Evolutionary conservation across 805 yeast species (phyloP).

Genomic region (Maudiozyma bulderi): DNA sequence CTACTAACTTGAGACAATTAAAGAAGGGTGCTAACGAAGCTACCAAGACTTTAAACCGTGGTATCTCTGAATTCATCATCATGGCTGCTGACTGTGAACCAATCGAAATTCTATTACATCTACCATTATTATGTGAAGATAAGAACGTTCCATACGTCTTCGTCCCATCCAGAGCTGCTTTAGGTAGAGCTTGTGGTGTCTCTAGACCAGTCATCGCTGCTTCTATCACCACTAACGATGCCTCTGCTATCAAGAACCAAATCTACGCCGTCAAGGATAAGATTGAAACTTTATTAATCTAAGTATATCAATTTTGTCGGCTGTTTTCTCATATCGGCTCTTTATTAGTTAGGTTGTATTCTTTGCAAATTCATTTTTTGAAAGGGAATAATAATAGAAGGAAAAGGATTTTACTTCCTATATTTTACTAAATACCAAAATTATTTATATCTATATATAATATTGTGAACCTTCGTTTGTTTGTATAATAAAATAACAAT

Average conservation of each 20-base stretch:
- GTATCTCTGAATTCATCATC: constrained; percentile 97
- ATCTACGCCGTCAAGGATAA: constrained; percentile 96
- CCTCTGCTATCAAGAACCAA: constrained; percentile 94
- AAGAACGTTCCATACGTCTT: constrained; percentile 98
- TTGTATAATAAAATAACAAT: too few relatives aligned
- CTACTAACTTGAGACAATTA: constrained; percentile 94
- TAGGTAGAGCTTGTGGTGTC: constrained; percentile 99
- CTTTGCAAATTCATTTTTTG: too few relatives aligned
- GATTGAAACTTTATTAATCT: constrained; percentile 94
- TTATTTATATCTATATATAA: too few relatives aligned
- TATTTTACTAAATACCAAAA: too few relatives aligned
- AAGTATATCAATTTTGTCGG: constrained; percentile 16
- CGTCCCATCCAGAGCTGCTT: constrained; percentile 95
- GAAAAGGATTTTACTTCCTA: too few relatives aligned
- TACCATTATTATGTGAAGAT: constrained; percentile 97
- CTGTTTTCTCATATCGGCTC: background rate
- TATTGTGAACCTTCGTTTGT: too few relatives aligned
- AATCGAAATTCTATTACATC: constrained; percentile 92
- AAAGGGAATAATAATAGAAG: too few relatives aligned
- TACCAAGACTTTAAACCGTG: constrained; percentile 97
- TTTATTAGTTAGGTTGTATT: background rate
- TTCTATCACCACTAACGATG: constrained; percentile 95
- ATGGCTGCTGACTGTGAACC: constrained; percentile 99
- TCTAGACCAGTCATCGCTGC: constrained; percentile 99
- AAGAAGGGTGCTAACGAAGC: constrained; percentile 99